Percentiles rank a stretch among this genome's conserved stretches.
Evolutionary conservation across 805 yeast genomes (phyloP).

Genomic region (Myxozyma neglecta): DNA sequence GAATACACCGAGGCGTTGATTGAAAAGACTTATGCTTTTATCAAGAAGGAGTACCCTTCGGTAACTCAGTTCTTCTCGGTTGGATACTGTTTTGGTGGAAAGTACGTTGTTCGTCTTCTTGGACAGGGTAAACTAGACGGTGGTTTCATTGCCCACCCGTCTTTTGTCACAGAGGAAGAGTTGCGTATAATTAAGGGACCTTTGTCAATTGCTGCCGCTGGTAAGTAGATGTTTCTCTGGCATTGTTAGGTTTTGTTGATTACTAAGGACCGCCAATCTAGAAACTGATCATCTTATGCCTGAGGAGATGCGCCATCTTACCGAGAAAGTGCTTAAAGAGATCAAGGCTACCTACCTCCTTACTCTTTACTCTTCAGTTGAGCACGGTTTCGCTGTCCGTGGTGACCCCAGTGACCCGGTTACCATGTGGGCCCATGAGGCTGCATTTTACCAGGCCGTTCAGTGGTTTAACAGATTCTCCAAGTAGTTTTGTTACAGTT

Average conservation of each 20-base stretch:
- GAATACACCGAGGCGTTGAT: constrained; percentile 50
- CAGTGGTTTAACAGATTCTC: constrained; percentile 28
- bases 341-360: constrained; percentile 58
- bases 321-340: constrained; percentile 59
- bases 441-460: constrained; percentile 47
- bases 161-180: constrained; percentile 65
- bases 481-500: constrained; percentile 2
- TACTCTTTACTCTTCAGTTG: constrained; percentile 59
- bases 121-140: constrained; percentile 41
- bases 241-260: not conserved
- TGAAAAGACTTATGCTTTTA: constrained; percentile 46
- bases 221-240: constrained; percentile 38
- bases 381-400: constrained; percentile 77
- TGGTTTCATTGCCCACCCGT: constrained; percentile 78
- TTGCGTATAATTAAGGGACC: constrained; percentile 62
- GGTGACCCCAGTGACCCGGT: constrained; percentile 62
- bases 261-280: not conserved
- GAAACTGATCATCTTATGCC: constrained; percentile 62
- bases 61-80: constrained; percentile 49
- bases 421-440: constrained; percentile 65
- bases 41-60: constrained; percentile 44
- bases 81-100: constrained; percentile 81
- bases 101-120: constrained; percentile 54
- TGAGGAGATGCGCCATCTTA: constrained; percentile 57
- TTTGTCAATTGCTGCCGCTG: constrained; percentile 70